These are phyloP conservation scores for Hymenotorrendiella dingleyae DNA, from an alignment of 2,329 filamentous ascomycete species.

Conservation along the genomic window DNA sequence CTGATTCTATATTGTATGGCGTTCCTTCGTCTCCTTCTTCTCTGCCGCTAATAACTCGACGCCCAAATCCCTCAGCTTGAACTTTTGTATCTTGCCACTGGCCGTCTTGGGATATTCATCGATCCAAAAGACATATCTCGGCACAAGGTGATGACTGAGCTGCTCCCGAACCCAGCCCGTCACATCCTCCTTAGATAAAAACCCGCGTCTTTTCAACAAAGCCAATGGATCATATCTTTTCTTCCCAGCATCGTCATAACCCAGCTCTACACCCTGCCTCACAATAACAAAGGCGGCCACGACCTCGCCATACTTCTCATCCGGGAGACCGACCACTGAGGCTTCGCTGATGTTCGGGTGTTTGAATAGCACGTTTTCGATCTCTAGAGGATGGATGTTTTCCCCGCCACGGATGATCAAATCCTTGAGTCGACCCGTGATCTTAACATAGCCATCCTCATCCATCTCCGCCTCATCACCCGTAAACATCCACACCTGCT, in stretches of 20 bases:
- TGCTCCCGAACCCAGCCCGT: constrained; percentile 65
- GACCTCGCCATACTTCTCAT: constrained; percentile 77
- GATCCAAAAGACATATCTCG: constrained; percentile 85
- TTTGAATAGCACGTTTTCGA: constrained; percentile 80
- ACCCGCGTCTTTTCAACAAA: constrained; percentile 14
- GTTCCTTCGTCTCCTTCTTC: background rate
- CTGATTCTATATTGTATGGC: too few species aligned
- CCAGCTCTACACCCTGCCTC: constrained; percentile 31
- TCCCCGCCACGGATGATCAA: constrained; percentile 92
- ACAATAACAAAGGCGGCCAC: constrained; percentile 77
- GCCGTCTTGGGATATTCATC: constrained; percentile 88
- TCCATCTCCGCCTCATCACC: constrained; percentile 91
- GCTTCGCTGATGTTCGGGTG: constrained; percentile 67
- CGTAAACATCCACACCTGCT: constrained; percentile 88
- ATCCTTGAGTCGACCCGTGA: constrained; percentile 91
- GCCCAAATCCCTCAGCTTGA: constrained; percentile 68
- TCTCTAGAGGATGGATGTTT: constrained; percentile 90
- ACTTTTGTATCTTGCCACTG: constrained; percentile 96
- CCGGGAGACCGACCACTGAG: constrained; percentile 77
- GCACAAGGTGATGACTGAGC: constrained; percentile 71
- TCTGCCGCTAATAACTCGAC: constrained; percentile 35
- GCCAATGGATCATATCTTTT: constrained; percentile 11
- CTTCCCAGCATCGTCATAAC: constrained; percentile 25
- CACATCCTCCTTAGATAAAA: constrained; percentile 52
- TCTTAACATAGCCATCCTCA: constrained; percentile 72